Evolutionary conservation across 202 grass and related monocot species (phyloP).

Genomic region (Dendrocalamus latiflorus): DNA sequence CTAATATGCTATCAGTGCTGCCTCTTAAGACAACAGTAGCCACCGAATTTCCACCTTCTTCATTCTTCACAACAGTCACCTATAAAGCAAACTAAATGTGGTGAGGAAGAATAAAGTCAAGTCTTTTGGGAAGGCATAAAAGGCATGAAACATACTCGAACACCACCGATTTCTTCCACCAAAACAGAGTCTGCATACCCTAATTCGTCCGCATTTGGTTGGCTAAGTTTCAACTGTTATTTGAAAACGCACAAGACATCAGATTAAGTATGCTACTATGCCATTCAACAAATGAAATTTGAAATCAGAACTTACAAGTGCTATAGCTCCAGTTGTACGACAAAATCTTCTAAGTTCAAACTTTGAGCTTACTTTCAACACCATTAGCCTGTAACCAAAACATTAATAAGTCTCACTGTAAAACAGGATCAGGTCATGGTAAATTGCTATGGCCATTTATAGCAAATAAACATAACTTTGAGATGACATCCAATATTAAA

Average conservation of each 20-base stretch:
- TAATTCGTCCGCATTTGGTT: constrained; percentile 69
- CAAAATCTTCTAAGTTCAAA: constrained; percentile 94
- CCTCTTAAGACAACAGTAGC: too few species aligned
- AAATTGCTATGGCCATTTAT: background rate
- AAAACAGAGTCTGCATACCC: constrained; percentile 85
- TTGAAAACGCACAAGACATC: background rate
- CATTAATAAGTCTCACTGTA: constrained; percentile 11
- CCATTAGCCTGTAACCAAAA: constrained; percentile 71
- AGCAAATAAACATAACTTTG: background rate
- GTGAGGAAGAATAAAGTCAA: background rate
- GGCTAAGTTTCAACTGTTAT: constrained; percentile 91
- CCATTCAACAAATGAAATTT: background rate
- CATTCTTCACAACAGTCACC: too few species aligned
- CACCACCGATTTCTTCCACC: constrained; percentile 89
- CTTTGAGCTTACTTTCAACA: constrained; percentile 87
- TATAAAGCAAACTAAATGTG: constrained; percentile 23
- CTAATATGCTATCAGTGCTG: too few species aligned
- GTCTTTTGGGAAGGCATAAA: background rate
- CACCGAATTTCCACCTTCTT: too few species aligned
- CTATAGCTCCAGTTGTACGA: constrained; percentile 81
- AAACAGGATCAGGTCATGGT: background rate
- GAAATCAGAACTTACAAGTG: constrained; percentile 57
- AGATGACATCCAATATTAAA: background rate
- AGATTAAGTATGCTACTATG: background rate
- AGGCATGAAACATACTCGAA: constrained; percentile 28